phyloP scores from a whole-genome alignment of 1,284 basidiomycete species.

The Sporisorium iseilematis-ciliati region DNA sequence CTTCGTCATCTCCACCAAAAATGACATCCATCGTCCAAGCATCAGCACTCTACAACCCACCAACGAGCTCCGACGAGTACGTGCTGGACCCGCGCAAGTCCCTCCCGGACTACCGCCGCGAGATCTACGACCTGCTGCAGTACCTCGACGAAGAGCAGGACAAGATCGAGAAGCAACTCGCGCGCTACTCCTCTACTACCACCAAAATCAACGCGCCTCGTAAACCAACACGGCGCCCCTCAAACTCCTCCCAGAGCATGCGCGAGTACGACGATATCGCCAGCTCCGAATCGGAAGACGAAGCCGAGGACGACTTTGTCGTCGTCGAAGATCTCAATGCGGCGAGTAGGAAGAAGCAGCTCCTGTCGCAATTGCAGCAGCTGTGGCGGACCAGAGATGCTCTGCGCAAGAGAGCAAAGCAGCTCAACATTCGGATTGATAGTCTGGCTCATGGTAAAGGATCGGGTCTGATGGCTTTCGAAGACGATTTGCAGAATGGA shows the following conservation, averaged over 20 bases:
- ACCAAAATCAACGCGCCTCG: background rate
- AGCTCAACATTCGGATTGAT: constrained; percentile 48
- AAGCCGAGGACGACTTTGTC: constrained; percentile 40
- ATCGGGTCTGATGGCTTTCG: constrained; percentile 32
- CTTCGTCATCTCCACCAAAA: background rate
- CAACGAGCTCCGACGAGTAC: constrained; percentile 19
- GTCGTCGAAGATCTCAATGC: constrained; percentile 46
- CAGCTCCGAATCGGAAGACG: constrained; percentile 30
- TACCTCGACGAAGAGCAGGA: constrained; percentile 51
- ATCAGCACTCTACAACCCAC: background rate
- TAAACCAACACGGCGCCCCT: constrained; percentile 11
- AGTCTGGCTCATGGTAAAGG: constrained; percentile 35
- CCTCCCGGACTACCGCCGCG: constrained; percentile 45
- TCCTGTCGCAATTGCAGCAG: constrained; percentile 44
- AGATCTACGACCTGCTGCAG: constrained; percentile 50
- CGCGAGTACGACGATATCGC: constrained; percentile 17
- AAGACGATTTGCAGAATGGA: constrained; percentile 17
- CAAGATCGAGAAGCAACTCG: constrained; percentile 44
- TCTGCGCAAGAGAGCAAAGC: constrained; percentile 28
- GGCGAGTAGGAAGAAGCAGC: constrained; percentile 30
- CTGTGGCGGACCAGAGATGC: constrained; percentile 40
- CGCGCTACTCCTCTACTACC: constrained; percentile 17
- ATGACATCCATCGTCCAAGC: constrained; percentile 25
- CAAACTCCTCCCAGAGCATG: constrained; percentile 7
- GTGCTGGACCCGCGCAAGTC: constrained; percentile 45